Conservation (phyloP, 495 filamentous ascomycete species). For the Collariella sp. region DNA sequence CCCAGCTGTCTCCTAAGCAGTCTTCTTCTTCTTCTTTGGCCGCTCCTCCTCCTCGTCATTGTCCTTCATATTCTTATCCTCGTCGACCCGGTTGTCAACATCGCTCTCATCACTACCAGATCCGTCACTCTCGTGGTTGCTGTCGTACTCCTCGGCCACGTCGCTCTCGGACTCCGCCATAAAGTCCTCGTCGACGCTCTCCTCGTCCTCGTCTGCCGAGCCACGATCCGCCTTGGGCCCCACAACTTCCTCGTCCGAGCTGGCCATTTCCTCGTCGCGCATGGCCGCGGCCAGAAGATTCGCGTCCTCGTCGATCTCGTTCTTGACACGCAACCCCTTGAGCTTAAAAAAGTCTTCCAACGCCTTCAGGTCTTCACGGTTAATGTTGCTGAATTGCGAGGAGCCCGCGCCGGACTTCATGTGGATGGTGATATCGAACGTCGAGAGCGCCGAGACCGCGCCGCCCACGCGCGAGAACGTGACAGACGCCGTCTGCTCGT, state of each 20-base stretch:
- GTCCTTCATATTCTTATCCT: conserved; percentile 27
- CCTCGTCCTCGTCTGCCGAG: conserved; percentile 90
- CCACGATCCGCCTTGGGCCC: conserved; percentile 68
- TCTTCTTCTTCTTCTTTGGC: conserved; percentile 46
- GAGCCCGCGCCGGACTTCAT: conserved; percentile 69
- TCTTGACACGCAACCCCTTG: conserved; percentile 91
- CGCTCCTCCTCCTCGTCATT: conserved; percentile 30
- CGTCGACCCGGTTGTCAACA: conserved; percentile 43
- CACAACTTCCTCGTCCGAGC: conserved; percentile 77
- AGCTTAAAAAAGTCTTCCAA: conserved; percentile 93
- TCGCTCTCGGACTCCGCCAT: conserved; percentile 83
- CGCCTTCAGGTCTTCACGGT: conserved; percentile 92
- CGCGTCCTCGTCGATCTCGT: conserved; percentile 65
- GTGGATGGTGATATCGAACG: conserved; percentile 90
- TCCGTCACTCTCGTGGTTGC: conserved; percentile 76
- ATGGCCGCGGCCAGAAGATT: conserved; percentile 74
- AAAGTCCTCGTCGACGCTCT: conserved; percentile 95
- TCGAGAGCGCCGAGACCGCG: conserved; percentile 85
- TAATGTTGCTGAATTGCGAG: conserved; percentile 98
- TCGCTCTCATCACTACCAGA: conserved; percentile 49
- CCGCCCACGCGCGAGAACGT: conserved; percentile 95
- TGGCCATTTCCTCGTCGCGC: conserved; percentile 62
- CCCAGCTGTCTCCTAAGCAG: conserved; percentile 13
- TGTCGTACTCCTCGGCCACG: conserved; percentile 94
- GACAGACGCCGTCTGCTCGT: conserved; percentile 80